Evolutionary conservation across 257 asterid genomes (phyloP).

Genomic region (Capsicum rhomboideum): DNA sequence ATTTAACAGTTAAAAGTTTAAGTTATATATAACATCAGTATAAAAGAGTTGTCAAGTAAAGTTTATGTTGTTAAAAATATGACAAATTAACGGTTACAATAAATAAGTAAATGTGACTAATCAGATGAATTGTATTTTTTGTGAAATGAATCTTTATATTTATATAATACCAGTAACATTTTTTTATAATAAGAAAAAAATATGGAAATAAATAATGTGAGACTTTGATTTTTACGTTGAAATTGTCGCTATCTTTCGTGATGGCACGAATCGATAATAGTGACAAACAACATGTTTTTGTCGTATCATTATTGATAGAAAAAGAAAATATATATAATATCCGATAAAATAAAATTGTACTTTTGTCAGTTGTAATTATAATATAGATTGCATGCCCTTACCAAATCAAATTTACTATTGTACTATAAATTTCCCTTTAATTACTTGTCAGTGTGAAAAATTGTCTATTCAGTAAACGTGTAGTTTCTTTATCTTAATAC

Average conservation of each 20-base stretch:
- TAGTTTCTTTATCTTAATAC: background rate
- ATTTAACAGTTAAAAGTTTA: background rate
- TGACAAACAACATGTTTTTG: slow-evolving; percentile 1
- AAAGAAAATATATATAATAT: background rate
- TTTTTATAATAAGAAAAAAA: no score
- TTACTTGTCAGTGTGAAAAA: background rate
- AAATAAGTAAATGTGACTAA: background rate
- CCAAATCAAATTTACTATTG: background rate
- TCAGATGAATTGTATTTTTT: no score
- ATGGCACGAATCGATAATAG: background rate
- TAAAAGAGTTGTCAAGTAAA: background rate
- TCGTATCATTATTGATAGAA: background rate
- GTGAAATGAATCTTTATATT: no score
- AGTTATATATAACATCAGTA: no score
- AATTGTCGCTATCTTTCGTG: background rate
- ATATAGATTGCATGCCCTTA: background rate
- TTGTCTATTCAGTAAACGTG: no score
- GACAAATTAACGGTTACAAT: no score
- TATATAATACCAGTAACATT: no score
- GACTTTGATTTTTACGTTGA: background rate
- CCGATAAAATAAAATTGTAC: background rate
- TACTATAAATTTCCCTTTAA: background rate
- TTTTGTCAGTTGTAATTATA: background rate
- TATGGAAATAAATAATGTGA: background rate
- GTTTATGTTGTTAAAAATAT: no score